Conservation (phyloP, 116 monocot species). For the Trichopus zeylanicus region DNA sequence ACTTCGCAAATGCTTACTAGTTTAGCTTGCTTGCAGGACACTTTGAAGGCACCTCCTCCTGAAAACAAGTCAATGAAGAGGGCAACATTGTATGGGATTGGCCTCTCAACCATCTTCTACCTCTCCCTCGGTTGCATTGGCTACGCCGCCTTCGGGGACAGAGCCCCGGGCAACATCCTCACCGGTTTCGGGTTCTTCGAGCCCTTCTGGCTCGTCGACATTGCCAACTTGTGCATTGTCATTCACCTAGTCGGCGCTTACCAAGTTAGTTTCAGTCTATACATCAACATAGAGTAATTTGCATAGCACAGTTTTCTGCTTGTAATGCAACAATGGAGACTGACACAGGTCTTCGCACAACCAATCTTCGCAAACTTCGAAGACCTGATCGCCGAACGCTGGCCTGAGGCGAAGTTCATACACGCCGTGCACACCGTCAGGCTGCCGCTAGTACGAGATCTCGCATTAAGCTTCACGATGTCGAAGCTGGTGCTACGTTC, state of each 20-base stretch:
- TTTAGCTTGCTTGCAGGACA: conserved; percentile 1
- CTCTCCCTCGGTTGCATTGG: too few species aligned
- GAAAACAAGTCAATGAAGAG: conserved; percentile 19
- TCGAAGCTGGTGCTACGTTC: conserved; percentile 44
- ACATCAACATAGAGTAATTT: too few species aligned
- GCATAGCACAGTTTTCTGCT: too few species aligned
- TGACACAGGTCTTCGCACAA: conserved; percentile 51
- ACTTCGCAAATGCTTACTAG: not conserved
- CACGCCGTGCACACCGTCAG: conserved; percentile 23
- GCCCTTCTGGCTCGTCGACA: conserved; percentile 24
- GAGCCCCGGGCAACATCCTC: conserved; percentile 28
- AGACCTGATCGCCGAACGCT: conserved; percentile 24
- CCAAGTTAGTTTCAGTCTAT: too few species aligned
- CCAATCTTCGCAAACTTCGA: conserved; percentile 52
- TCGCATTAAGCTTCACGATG: conserved; percentile 23
- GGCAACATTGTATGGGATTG: conserved; percentile 8
- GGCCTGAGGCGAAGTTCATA: conserved; percentile 31
- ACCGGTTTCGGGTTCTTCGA: conserved; percentile 34
- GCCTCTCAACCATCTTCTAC: conserved; percentile 15
- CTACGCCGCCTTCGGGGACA: conserved; percentile 26
- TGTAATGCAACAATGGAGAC: too few species aligned
- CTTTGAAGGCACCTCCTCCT: conserved; percentile 10
- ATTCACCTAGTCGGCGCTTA: conserved; percentile 16
- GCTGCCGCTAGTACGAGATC: conserved; percentile 16
- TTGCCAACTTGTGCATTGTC: conserved; percentile 17